Conservation (phyloP, 345 rosid species). For the Moringa oleifera region DNA sequence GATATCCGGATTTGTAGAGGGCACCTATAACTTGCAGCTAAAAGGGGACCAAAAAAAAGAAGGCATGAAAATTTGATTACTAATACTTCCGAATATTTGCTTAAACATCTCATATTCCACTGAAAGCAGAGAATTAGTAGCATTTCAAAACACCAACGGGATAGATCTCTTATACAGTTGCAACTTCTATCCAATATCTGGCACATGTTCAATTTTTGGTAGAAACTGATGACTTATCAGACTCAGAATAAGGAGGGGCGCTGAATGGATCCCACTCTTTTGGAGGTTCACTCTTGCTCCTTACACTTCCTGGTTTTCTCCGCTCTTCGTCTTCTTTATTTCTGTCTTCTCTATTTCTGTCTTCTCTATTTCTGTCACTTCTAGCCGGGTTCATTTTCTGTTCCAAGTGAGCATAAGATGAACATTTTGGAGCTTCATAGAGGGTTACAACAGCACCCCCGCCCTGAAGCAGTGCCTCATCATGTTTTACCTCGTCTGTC, state of each 20-base stretch:
- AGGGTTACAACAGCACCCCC: conserved; percentile 40
- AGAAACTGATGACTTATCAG: conserved; percentile 18
- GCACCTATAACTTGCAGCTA: neutral
- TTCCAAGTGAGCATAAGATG: conserved; percentile 4
- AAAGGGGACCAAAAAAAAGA: neutral
- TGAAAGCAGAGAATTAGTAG: neutral
- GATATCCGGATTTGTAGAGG: no score
- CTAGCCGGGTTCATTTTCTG: conserved; percentile 17
- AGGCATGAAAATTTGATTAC: neutral
- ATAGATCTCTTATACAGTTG: conserved; percentile 20
- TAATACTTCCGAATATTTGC: neutral
- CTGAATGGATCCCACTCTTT: conserved; percentile 12
- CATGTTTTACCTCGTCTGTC: conserved; percentile 27
- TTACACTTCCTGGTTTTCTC: conserved; percentile 34
- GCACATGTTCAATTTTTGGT: conserved; percentile 18
- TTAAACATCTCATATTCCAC: conserved; percentile 6
- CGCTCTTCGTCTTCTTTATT: conserved; percentile 20
- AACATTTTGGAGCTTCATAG: conserved; percentile 39
- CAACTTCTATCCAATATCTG: conserved; percentile 18
- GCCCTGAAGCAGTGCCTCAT: conserved; percentile 37
- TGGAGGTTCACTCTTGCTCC: conserved; percentile 47
- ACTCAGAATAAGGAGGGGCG: conserved; percentile 20
- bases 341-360: conserved; percentile 15
- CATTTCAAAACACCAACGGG: conserved; percentile 17
- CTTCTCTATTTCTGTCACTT: conserved; percentile 18